A percentile compares a stretch with the other conserved stretches of the same genome.
Evolutionary conservation across 2,329 filamentous ascomycete genomes (phyloP).

Genomic region (Cylindrodendrum hubeiense): DNA sequence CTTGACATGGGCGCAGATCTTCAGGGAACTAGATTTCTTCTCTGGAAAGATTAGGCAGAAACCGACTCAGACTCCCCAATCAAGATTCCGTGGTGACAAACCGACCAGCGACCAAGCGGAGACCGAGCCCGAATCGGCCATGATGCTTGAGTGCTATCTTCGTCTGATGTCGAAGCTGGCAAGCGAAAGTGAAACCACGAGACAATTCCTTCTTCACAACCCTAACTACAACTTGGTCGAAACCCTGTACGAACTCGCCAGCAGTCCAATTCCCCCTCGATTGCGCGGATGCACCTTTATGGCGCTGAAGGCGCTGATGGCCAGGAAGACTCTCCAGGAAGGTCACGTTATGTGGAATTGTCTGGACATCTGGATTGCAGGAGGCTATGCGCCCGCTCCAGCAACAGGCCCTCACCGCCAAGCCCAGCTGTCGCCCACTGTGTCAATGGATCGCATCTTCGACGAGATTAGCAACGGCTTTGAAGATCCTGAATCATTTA

Average conservation of each 20-base stretch:
- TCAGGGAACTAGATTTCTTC: conserved; percentile 89
- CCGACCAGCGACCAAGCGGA: conserved; percentile 77
- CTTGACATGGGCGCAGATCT: conserved; percentile 93
- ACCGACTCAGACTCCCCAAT: conserved; percentile 59
- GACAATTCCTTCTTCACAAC: conserved; percentile 78
- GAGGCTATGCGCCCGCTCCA: conserved; percentile 59
- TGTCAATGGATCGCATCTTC: conserved; percentile 74
- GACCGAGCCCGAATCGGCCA: conserved; percentile 89
- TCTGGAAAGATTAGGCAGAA: conserved; percentile 82
- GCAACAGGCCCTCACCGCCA: conserved; percentile 50
- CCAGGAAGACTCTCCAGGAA: conserved; percentile 76
- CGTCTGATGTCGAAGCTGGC: conserved; percentile 87
- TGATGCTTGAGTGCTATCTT: conserved; percentile 96
- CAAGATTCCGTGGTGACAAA: conserved; percentile 68
- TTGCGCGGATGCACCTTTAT: conserved; percentile 88
- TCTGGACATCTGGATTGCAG: conserved; percentile 84
- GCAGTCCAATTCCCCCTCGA: conserved; percentile 79
- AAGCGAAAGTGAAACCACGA: conserved; percentile 77
- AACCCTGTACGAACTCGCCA: conserved; percentile 82
- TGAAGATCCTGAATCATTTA: conserved; percentile 87
- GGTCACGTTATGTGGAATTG: conserved; percentile 83
- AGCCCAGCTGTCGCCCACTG: conserved; percentile 49
- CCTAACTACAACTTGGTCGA: conserved; percentile 77
- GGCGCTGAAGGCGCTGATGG: conserved; percentile 80
- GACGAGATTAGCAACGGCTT: conserved; percentile 82